Conservation (phyloP, 768 basidiomycete genomes). For the Harrya chromipes region DNA sequence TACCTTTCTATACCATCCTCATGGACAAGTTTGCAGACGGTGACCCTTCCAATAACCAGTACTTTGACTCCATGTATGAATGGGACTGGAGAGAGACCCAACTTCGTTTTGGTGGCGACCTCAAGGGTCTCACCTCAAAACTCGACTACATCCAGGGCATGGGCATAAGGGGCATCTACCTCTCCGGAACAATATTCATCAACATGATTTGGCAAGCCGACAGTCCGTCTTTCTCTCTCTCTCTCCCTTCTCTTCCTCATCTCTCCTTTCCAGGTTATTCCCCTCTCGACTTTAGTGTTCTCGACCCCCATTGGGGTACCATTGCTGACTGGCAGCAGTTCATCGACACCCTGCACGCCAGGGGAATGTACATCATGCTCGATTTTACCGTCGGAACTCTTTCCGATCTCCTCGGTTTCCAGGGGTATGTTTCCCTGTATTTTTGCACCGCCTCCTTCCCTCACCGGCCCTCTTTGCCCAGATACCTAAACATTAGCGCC, state of each 20-base stretch:
- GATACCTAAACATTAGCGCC: constrained; percentile 69
- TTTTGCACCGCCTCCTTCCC: constrained; percentile 6
- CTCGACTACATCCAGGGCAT: constrained; percentile 90
- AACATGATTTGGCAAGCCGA: constrained; percentile 99
- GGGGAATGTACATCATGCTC: constrained; percentile 88
- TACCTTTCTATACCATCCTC: constrained; percentile 79
- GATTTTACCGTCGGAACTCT: constrained; percentile 96
- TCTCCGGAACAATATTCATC: constrained; percentile 88
- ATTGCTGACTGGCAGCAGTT: constrained; percentile 73
- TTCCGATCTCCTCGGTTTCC: constrained; percentile 81
- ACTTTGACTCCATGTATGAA: constrained; percentile 75
- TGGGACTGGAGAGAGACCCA: constrained; percentile 87
- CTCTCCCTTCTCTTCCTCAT: neutral
- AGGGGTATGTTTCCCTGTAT: constrained; percentile 53
- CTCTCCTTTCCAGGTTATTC: constrained; percentile 64
- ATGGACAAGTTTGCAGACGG: constrained; percentile 95
- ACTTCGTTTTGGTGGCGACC: constrained; percentile 85
- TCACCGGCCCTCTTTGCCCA: constrained; percentile 30
- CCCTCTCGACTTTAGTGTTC: constrained; percentile 83
- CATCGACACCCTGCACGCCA: constrained; percentile 73
- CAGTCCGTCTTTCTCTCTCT: constrained; percentile 52
- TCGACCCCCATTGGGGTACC: constrained; percentile 93
- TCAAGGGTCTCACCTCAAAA: constrained; percentile 68
- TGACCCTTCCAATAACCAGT: constrained; percentile 90
- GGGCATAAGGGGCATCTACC: constrained; percentile 82